Conservation (phyloP, 2,329 filamentous ascomycete species). For the Chaetomium strumarium region DNA sequence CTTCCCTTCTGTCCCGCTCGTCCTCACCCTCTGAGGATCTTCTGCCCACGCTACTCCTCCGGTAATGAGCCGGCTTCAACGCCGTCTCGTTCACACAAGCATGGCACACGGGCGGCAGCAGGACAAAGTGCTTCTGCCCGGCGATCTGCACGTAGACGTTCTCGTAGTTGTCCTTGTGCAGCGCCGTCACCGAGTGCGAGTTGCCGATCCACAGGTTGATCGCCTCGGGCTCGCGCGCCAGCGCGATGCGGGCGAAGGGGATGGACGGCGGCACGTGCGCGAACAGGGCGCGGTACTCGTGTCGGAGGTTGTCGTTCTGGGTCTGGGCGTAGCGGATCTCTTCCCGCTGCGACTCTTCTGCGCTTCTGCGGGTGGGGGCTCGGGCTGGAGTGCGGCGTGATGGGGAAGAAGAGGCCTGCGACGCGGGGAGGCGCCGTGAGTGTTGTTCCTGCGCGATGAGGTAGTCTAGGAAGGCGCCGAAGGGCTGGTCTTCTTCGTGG, state of each 20-base stretch:
- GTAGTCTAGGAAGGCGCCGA: constrained; percentile 56
- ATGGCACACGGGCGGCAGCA: constrained; percentile 66
- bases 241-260: constrained; percentile 66
- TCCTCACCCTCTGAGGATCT: too few species aligned
- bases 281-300: constrained; percentile 63
- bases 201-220: constrained; percentile 82
- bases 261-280: constrained; percentile 57
- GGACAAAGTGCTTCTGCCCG: constrained; percentile 67
- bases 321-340: constrained; percentile 16
- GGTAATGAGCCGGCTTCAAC: constrained; percentile 55
- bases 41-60: constrained; percentile 26
- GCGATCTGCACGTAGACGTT: constrained; percentile 75
- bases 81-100: constrained; percentile 61
- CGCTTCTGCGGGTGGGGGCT: background rate
- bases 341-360: background rate
- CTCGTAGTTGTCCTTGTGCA: constrained; percentile 81
- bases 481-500: constrained; percentile 58
- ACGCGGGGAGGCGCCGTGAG: background rate
- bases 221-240: constrained; percentile 58
- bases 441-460: constrained; percentile 51
- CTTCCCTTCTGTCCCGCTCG: too few species aligned
- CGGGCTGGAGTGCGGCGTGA: background rate
- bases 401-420: background rate
- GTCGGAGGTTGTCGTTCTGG: constrained; percentile 77
- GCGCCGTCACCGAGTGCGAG: constrained; percentile 59